These are phyloP conservation scores for Penicillium silybi DNA, from an alignment of 495 filamentous ascomycete species.

Conservation along the genomic window DNA sequence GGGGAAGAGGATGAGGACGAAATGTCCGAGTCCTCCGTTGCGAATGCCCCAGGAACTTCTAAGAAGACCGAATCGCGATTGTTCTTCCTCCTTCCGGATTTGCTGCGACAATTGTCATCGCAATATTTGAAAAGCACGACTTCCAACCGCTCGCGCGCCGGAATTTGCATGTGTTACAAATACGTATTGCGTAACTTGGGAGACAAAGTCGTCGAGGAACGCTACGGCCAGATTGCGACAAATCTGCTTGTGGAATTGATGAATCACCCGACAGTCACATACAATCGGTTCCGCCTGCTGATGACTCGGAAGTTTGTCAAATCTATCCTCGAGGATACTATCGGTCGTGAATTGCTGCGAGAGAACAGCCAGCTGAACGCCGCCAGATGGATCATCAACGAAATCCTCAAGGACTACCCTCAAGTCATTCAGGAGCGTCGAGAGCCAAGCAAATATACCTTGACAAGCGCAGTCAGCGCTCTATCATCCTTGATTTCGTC, in stretches of 20 bases:
- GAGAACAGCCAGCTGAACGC: slow-evolving; percentile 83
- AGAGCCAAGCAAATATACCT: slow-evolving; percentile 82
- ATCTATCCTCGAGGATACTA: slow-evolving; percentile 75
- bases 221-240: slow-evolving; percentile 73
- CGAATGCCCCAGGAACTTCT: slow-evolving; percentile 31
- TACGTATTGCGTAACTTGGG: slow-evolving; percentile 71
- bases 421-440: slow-evolving; percentile 87
- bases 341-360: slow-evolving; percentile 77
- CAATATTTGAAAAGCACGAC: slow-evolving; percentile 81
- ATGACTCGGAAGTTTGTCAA: slow-evolving; percentile 82
- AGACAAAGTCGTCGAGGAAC: slow-evolving; percentile 69
- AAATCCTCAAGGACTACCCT: slow-evolving; percentile 90
- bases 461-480: slow-evolving; percentile 76
- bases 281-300: slow-evolving; percentile 84
- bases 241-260: slow-evolving; percentile 79
- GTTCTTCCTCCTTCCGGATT: slow-evolving; percentile 69
- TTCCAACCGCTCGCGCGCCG: slow-evolving; percentile 74
- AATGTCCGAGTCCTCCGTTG: slow-evolving; percentile 64
- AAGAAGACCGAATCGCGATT: slow-evolving; percentile 67
- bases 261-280: slow-evolving; percentile 67
- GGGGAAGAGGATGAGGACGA: slow-evolving; percentile 72
- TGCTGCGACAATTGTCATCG: slow-evolving; percentile 73
- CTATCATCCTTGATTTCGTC: slow-evolving; percentile 73
- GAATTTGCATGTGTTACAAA: slow-evolving; percentile 83
- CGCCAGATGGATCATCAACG: slow-evolving; percentile 77